Evolutionary conservation across 371 early-diverging fungal genomes (phyloP).

Genomic region (Blastocladiella emersonii): DNA sequence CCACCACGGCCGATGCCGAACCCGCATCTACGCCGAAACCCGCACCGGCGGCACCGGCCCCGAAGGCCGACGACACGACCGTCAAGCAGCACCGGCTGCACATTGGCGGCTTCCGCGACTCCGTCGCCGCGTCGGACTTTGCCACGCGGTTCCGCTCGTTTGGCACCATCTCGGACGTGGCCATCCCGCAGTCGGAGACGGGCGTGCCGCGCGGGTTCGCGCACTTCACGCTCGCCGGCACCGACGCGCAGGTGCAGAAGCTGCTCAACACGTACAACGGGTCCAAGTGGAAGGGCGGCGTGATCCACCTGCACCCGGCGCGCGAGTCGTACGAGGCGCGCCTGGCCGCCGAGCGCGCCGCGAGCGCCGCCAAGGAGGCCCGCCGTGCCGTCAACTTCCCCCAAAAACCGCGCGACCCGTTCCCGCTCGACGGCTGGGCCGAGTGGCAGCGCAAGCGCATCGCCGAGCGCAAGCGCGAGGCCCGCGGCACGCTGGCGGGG

Average conservation of each 20-base stretch:
- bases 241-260: not conserved
- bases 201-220: not conserved
- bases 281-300: slow-evolving; percentile 2
- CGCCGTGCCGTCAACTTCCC: too few species aligned
- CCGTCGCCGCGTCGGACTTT: not conserved
- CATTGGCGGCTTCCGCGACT: not conserved
- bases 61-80: too few species aligned
- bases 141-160: not conserved
- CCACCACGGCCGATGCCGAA: too few species aligned
- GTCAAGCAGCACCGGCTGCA: not conserved
- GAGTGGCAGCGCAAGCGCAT: not conserved
- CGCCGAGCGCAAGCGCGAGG: not conserved
- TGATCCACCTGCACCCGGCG: not conserved
- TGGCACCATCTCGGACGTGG: not conserved
- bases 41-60: too few species aligned
- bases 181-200: not conserved
- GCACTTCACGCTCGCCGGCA: not conserved
- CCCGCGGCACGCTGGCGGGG: not conserved
- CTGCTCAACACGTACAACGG: not conserved
- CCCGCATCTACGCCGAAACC: too few species aligned
- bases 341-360: not conserved
- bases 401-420: not conserved
- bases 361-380: not conserved
- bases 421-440: not conserved
- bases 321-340: not conserved